Evolutionary conservation across 371 early-diverging fungal genomes (phyloP).

Genomic region (Ordospora pajunii): DNA sequence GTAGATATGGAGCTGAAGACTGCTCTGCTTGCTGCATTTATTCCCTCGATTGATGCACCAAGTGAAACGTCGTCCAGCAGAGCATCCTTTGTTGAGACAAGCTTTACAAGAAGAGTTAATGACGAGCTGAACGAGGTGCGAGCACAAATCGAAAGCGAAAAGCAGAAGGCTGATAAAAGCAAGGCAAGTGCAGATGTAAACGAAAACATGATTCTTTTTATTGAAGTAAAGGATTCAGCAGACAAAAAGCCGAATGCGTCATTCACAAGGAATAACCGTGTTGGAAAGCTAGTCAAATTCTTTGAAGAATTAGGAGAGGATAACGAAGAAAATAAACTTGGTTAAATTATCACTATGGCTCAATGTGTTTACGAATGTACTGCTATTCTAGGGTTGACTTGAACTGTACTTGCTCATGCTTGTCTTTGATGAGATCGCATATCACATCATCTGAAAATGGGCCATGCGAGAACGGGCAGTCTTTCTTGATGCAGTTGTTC

Average conservation of each 20-base stretch:
- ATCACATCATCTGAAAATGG: conserved; percentile 47
- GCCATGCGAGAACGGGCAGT: conserved; percentile 56
- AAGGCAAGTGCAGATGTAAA: neutral
- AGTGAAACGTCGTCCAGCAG: neutral
- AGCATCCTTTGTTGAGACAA: neutral
- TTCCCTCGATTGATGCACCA: neutral
- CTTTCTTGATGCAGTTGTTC: conserved; percentile 54
- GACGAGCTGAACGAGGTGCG: neutral
- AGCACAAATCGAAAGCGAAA: neutral
- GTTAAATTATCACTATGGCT: neutral
- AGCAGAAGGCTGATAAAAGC: neutral
- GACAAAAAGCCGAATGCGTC: neutral
- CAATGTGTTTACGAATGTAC: neutral
- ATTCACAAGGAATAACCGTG: conserved; percentile 16
- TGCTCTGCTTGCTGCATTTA: conserved; percentile 6
- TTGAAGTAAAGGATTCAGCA: neutral
- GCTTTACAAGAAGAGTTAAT: neutral
- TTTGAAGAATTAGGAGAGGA: conserved; percentile 18
- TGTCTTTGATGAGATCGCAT: neutral
- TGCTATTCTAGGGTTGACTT: neutral
- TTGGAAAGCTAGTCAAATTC: conserved; percentile 23
- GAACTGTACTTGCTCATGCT: neutral
- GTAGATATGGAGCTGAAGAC: neutral
- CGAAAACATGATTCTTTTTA: neutral
- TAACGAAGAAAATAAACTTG: neutral